A percentile compares a stretch with the other conserved stretches of the same genome.
Conservation (phyloP, 2,329 filamentous ascomycete genomes). For the Xylariaceae sp. region DNA sequence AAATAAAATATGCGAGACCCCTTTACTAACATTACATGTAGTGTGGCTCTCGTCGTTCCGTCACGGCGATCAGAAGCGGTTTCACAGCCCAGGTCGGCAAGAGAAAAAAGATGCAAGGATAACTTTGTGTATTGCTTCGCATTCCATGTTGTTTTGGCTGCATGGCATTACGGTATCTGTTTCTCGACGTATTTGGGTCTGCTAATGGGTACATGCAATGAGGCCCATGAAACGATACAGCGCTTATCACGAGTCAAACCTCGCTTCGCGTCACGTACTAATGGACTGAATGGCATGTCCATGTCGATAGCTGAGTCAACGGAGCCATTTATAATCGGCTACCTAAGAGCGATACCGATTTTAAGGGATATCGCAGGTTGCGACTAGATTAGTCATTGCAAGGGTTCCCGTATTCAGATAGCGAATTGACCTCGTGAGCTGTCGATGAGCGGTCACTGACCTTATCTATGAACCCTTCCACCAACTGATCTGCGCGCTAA, state of each 20-base stretch:
- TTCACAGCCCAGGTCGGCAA: constrained; percentile 99
- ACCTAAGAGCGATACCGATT: neutral
- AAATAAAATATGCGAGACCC: neutral
- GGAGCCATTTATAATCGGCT: neutral
- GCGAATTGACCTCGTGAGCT: neutral
- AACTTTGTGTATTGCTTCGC: neutral
- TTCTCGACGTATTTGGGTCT: constrained; percentile 18
- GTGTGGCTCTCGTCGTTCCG: constrained; percentile 81
- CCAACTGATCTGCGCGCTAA: no score
- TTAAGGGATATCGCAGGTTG: neutral
- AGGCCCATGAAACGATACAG: constrained; percentile 18
- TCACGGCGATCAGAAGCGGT: constrained; percentile 99
- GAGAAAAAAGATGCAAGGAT: constrained; percentile 83
- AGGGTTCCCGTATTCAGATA: neutral
- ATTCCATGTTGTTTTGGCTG: constrained; percentile 9
- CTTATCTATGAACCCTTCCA: no score
- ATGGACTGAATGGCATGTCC: neutral
- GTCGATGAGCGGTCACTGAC: neutral
- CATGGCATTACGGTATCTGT: constrained; percentile 16
- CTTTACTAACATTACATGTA: constrained; percentile 12
- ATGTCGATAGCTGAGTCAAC: neutral
- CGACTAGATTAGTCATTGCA: neutral
- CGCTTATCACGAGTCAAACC: constrained; percentile 5
- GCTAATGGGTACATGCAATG: constrained; percentile 19
- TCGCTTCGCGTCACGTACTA: neutral